Base-by-base conservation (phyloP, 75 land plant genomes). In the Cunninghamia lanceolata region DNA sequence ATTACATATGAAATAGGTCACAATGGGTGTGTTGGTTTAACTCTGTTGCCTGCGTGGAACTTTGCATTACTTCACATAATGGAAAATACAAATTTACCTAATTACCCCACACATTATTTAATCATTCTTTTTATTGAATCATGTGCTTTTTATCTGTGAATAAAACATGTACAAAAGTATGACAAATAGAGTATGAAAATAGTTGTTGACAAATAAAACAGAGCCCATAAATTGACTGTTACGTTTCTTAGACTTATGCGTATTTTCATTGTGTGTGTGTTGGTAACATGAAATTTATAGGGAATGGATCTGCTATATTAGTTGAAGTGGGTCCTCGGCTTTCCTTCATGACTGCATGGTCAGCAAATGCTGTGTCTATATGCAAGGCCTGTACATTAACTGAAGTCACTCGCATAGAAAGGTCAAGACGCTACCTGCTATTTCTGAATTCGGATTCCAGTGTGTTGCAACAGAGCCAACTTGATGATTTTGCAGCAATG, bases 301-400 rank as follows among this genome's bases (percentile, higher is more conserved):
- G 88, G 21, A 87, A 83, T n/a, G 50, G 10, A 5, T 81, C 83
- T 59, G 11, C 80, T 53, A 86, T 91, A 7, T 83, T 98, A 43
- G 88, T 98, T 50, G 99, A 98, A 89, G 98, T 98, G 81, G 99
- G 99, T 1, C 99, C 99, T 82, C 94, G 99, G 21, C 92, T 98
- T 59, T 96, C 98, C 32, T 98, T 98, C 85, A 96, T 95, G 4
- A 98, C 99, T 7, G 99, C 99, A 42, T 98, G 99, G 99, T 98
- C 99, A 75, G 87, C 99, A 50, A 98, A 98, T 92, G 99, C 97
- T 74, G 94, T 98, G 8, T 98, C 99, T 19, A 94, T 98, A 82
- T 98, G 98, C 88, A 93, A 87, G 86, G 89, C 96, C 28, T 96
- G 99, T 88, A 91, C 89, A 3, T 84, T 98, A 81, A 89, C 90